Percentiles rank a stretch among this genome's conserved stretches.
Conservation (phyloP, 2,329 filamentous ascomycete species). For the Cadophora sp. region DNA sequence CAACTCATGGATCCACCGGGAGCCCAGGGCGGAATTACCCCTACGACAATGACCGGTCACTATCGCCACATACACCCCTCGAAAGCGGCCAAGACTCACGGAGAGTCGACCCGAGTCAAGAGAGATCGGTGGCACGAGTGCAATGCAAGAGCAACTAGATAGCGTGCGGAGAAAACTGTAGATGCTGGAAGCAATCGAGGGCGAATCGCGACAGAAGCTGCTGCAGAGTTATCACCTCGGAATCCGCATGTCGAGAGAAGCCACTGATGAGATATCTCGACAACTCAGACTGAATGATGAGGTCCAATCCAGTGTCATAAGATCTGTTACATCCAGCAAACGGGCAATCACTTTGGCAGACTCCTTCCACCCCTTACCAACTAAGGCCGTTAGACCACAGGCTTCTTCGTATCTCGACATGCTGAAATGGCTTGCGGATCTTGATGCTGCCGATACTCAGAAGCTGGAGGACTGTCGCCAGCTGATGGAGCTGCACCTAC, state of each 20-base stretch:
- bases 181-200: neutral
- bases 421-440: too few relatives aligned
- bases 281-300: neutral
- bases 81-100: neutral
- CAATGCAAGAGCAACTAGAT: neutral
- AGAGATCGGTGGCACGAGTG: neutral
- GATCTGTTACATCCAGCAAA: too few relatives aligned
- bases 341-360: too few relatives aligned
- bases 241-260: neutral
- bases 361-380: too few relatives aligned
- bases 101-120: neutral
- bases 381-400: too few relatives aligned
- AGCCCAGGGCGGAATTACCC: neutral
- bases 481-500: too few relatives aligned
- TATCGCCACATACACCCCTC: neutral
- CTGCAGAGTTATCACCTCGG: neutral
- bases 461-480: too few relatives aligned
- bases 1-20: neutral
- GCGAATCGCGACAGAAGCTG: neutral
- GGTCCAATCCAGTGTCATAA: neutral
- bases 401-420: too few relatives aligned
- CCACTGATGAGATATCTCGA: neutral
- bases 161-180: neutral
- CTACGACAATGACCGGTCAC: neutral
- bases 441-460: too few relatives aligned